phyloP scores from a whole-genome alignment of 495 filamentous ascomycete species.

The Trichoderma erinaceum region DNA sequence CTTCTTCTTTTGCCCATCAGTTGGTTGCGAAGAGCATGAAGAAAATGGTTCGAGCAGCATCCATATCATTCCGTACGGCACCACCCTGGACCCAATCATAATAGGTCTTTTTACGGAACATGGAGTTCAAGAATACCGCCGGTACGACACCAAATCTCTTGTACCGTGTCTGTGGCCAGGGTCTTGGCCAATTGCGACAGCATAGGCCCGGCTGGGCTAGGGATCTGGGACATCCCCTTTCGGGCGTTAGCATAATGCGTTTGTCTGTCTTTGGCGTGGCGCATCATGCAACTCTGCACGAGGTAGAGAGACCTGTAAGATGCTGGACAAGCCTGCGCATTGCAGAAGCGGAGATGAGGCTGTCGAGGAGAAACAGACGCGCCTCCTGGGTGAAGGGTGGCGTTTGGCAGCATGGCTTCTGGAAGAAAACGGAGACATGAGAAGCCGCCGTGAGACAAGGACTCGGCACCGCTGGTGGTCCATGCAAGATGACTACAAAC shows the following conservation, averaged over 20 bases:
- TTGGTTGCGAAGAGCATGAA: too few relatives aligned
- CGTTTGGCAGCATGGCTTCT: too few relatives aligned
- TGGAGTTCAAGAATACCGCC: neutral
- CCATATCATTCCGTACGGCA: neutral
- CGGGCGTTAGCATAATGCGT: neutral
- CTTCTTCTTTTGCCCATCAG: too few relatives aligned
- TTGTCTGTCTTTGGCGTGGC: constrained; percentile 7
- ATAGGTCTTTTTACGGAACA: neutral
- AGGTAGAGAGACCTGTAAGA: neutral
- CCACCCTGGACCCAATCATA: neutral
- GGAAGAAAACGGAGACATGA: too few relatives aligned
- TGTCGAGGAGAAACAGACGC: neutral
- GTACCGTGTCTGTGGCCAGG: neutral
- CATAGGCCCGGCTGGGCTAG: neutral
- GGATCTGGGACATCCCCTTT: constrained; percentile 3
- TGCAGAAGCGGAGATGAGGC: neutral
- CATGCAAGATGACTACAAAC: too few relatives aligned
- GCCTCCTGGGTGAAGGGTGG: too few relatives aligned
- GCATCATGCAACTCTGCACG: neutral
- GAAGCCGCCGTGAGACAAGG: too few relatives aligned
- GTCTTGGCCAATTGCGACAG: constrained; percentile 6
- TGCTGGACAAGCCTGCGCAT: neutral
- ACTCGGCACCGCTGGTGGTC: too few relatives aligned
- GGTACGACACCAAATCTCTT: neutral
- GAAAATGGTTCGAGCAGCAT: too few relatives aligned